Conservation (phyloP, 2,329 filamentous ascomycete genomes). For the Fusarium pseudoanthophilum region DNA sequence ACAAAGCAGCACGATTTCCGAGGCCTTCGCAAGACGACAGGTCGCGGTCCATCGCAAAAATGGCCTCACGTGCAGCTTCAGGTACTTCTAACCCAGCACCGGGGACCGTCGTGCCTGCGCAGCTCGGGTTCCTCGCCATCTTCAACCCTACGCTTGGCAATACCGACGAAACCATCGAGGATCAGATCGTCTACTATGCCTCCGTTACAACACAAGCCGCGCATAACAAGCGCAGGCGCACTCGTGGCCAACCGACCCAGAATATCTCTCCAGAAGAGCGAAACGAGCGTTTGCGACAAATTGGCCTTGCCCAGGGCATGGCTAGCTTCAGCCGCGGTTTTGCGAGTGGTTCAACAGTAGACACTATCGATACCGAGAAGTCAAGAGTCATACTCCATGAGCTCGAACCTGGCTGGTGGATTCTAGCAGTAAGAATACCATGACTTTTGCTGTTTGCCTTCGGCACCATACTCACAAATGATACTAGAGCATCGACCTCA, state of each 20-base stretch:
- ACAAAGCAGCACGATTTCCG: background rate
- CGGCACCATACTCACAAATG: conserved; percentile 4
- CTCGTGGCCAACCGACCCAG: conserved; percentile 55
- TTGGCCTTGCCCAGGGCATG: conserved; percentile 97
- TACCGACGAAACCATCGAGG: conserved; percentile 67
- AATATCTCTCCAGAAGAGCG: conserved; percentile 70
- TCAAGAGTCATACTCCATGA: conserved; percentile 86
- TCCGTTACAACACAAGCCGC: conserved; percentile 62
- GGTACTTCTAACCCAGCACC: conserved; percentile 30
- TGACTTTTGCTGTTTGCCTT: background rate
- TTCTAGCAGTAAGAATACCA: conserved; percentile 77
- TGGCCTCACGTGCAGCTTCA: conserved; percentile 31
- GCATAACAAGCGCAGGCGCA: conserved; percentile 55
- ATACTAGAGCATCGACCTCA: conserved; percentile 74
- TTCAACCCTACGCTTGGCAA: conserved; percentile 87
- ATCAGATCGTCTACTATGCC: conserved; percentile 95
- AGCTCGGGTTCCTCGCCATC: conserved; percentile 90
- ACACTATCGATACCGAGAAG: conserved; percentile 91
- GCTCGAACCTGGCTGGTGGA: conserved; percentile 94
- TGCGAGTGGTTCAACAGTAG: conserved; percentile 78
- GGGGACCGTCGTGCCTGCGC: conserved; percentile 69
- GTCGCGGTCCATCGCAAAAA: conserved; percentile 2
- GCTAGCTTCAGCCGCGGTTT: conserved; percentile 92
- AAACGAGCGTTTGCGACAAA: conserved; percentile 89
- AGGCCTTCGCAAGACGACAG: conserved; percentile 1